These are phyloP conservation scores for Penicillium sp. DNA, from an alignment of 2,329 filamentous ascomycete genomes.

Conservation along the genomic window DNA sequence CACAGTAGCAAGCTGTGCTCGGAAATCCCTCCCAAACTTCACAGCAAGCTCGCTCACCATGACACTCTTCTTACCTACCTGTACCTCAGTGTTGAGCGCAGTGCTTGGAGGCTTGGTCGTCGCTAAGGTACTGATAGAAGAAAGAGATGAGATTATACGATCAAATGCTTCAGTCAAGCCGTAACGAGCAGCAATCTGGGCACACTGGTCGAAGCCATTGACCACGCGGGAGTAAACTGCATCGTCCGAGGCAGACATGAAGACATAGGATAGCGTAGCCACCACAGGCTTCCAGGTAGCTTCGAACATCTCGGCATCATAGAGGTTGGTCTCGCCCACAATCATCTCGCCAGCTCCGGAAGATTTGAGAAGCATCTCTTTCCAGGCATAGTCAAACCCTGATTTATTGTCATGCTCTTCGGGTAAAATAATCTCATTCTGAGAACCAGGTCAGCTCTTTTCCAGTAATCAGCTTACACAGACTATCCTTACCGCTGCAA, in stretches of 20 bases:
- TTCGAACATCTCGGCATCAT: constrained; percentile 95
- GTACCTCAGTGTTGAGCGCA: constrained; percentile 88
- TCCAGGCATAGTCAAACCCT: constrained; percentile 97
- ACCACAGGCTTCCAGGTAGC: constrained; percentile 94
- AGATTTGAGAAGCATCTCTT: constrained; percentile 84
- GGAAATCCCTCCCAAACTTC: constrained; percentile 88
- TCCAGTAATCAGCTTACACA: not conserved
- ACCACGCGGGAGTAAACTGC: constrained; percentile 91
- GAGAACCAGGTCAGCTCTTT: not conserved
- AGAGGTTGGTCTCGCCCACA: constrained; percentile 86
- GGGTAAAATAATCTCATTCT: constrained; percentile 91
- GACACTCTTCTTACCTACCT: constrained; percentile 84
- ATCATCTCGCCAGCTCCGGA: constrained; percentile 70
- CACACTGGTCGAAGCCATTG: constrained; percentile 93
- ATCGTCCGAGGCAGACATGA: constrained; percentile 97
- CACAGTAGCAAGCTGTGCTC: constrained; percentile 87
- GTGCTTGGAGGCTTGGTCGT: constrained; percentile 76
- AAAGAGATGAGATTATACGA: constrained; percentile 85
- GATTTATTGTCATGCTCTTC: constrained; percentile 97
- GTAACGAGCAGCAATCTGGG: constrained; percentile 84
- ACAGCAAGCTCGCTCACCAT: constrained; percentile 99
- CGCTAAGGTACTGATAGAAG: constrained; percentile 84
- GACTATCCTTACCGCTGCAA: constrained; percentile 55
- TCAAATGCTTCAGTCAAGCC: constrained; percentile 82
- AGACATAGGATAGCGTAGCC: constrained; percentile 93